Conservation (phyloP, 768 basidiomycete species). For the Leucosporidium yakuticum region DNA sequence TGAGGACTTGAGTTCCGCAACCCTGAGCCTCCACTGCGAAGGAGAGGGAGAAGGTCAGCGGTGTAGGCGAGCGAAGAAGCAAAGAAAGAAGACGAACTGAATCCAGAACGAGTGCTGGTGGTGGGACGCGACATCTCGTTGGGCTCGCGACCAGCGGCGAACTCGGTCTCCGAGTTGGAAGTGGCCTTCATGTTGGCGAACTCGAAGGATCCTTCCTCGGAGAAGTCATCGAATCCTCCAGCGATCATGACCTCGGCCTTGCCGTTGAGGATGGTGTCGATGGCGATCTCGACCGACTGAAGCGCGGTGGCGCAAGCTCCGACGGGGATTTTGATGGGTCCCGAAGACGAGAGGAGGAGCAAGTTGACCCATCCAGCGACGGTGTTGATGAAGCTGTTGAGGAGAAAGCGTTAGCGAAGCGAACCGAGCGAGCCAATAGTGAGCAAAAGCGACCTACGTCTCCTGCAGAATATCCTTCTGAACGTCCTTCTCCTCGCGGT, state of each 20-base stretch:
- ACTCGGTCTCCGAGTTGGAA: constrained; percentile 91
- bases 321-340: constrained; percentile 98
- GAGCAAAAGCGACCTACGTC: constrained; percentile 59
- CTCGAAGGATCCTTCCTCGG: constrained; percentile 96
- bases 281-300: constrained; percentile 97
- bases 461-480: constrained; percentile 98
- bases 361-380: constrained; percentile 98
- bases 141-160: constrained; percentile 98
- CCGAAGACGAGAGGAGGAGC: constrained; percentile 86
- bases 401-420: neutral
- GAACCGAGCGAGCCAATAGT: neutral
- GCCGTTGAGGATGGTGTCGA: constrained; percentile 84
- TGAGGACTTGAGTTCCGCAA: constrained; percentile 91
- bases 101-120: constrained; percentile 89
- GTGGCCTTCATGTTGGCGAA: constrained; percentile 99
- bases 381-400: constrained; percentile 87
- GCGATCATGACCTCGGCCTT: constrained; percentile 99
- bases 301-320: constrained; percentile 97
- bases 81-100: constrained; percentile 45
- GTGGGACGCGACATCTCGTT: constrained; percentile 98
- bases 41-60: constrained; percentile 50
- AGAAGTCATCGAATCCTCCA: constrained; percentile 96
- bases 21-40: constrained; percentile 78
- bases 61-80: constrained; percentile 41
- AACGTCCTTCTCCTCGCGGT: constrained; percentile 94